Evolutionary conservation across 805 yeast genomes (phyloP), one percentile per base, ranked within the genome.

Genomic region (Sungouiozyma intestinalis): DNA sequence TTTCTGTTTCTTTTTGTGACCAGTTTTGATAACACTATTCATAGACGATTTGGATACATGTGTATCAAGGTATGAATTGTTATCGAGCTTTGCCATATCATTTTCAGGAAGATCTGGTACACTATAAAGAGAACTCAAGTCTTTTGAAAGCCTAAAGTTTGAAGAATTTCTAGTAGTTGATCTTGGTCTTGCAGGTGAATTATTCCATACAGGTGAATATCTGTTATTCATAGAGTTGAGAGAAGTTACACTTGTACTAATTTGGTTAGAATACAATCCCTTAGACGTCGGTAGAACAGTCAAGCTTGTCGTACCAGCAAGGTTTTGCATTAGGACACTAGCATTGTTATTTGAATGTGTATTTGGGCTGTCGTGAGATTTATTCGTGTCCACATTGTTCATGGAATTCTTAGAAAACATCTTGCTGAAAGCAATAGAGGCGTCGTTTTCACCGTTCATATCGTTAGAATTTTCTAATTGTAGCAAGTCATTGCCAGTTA

Each of bases 371-470:
- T 24, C 29, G 11, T 11, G 6, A 11, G 29, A 6, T 39, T 38
- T 18, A 43, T 33, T 54, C 45, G 65, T 57, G 47, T 55, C 58
- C 47, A 49, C 50, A 39, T 58, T 57, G 41, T 55, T 57, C 37
- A 60, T 49, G 42, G 58, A 49, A 43, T 57, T 60, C 44, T 55
- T 51, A n/a, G 57, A 51, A 41, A 60, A 58, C 51, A 61, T 51
- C 40, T 59, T 61, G 40, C 58, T 58, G 36, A 61, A 61, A 42
- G 64, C 65, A 21, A 60, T 50, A 6, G 64, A 57, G 3, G 65
- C 65, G 47, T 61, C 65, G 45, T 61, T 61, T 36, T 60, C 64
- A 41, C 59, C 63, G 21, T 36, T 40, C 3, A 17, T 17, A 16
- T 24, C 29, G 11, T 24, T 11, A 24, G 9, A 24, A 7, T 24